phyloP scores from a whole-genome alignment of 2,329 filamentous ascomycete genomes.

The Teratosphaeria pseudoeucalypti region DNA sequence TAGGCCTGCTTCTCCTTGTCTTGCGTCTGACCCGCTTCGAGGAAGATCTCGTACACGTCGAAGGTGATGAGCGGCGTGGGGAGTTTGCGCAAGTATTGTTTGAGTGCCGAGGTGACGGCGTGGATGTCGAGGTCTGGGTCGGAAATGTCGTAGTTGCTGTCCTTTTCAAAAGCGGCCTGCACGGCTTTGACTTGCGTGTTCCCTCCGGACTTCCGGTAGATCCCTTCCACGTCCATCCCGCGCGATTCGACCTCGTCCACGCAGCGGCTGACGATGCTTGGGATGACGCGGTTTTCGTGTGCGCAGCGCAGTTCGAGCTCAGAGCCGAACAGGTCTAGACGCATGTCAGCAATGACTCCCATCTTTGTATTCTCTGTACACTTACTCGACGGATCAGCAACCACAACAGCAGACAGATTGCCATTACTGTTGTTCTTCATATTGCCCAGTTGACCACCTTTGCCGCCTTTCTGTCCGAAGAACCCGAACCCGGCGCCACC shows the following conservation, averaged over 20 bases:
- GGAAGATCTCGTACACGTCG: constrained; percentile 78
- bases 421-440: constrained; percentile 34
- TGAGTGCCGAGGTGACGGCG: constrained; percentile 86
- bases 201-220: constrained; percentile 94
- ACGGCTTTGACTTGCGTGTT: constrained; percentile 83
- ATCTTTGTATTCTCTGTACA: background rate
- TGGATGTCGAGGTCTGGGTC: constrained; percentile 92
- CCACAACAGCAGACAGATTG: constrained; percentile 9
- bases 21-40: constrained; percentile 57
- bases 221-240: constrained; percentile 95
- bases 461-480: constrained; percentile 27
- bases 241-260: constrained; percentile 93
- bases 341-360: constrained; percentile 12
- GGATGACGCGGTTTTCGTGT: constrained; percentile 79
- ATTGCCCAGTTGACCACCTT: constrained; percentile 21
- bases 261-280: constrained; percentile 80
- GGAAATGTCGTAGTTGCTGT: constrained; percentile 70
- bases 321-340: constrained; percentile 66
- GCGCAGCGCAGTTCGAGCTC: constrained; percentile 79
- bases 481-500: constrained; percentile 21
- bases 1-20: constrained; percentile 58
- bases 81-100: constrained; percentile 94
- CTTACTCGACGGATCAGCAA: constrained; percentile 25
- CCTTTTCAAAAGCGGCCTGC: constrained; percentile 82
- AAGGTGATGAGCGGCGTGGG: constrained; percentile 84